phyloP scores from a whole-genome alignment of 2,329 filamentous ascomycete genomes.

The Coleophoma eucalyptorum region DNA sequence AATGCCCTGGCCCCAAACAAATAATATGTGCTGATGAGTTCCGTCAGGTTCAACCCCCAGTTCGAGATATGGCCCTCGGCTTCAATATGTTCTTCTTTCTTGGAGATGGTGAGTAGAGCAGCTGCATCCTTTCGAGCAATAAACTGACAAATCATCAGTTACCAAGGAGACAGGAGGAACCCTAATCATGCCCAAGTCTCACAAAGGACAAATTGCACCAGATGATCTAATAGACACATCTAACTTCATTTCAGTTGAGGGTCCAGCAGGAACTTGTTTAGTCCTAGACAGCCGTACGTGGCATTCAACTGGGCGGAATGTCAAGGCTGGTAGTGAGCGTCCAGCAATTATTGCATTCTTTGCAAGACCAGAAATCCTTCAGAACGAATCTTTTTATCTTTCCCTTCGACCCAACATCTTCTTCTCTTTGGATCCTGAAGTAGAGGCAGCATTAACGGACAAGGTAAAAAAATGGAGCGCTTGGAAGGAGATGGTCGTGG shows the following conservation, averaged over 20 bases:
- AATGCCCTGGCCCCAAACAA: no score
- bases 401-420: constrained; percentile 23
- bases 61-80: constrained; percentile 20
- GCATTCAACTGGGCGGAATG: constrained; percentile 26
- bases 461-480: constrained; percentile 8
- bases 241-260: constrained; percentile 14
- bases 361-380: constrained; percentile 26
- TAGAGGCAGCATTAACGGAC: constrained; percentile 20
- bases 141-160: constrained; percentile 1
- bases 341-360: constrained; percentile 27
- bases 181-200: constrained; percentile 22
- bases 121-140: no score
- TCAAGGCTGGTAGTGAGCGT: constrained; percentile 13
- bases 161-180: constrained; percentile 28
- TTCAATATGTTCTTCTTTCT: constrained; percentile 23
- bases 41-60: constrained; percentile 16
- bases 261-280: constrained; percentile 22
- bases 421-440: no score
- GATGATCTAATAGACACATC: constrained; percentile 17
- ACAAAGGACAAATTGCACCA: constrained; percentile 18
- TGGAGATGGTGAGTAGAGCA: constrained; percentile 15
- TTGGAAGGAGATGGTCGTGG: background rate
- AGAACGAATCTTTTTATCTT: constrained; percentile 27
- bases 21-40: no score
- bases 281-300: constrained; percentile 25